Base-by-base conservation (phyloP, 2,329 filamentous ascomycete species). In the Penicillium frequentans region DNA sequence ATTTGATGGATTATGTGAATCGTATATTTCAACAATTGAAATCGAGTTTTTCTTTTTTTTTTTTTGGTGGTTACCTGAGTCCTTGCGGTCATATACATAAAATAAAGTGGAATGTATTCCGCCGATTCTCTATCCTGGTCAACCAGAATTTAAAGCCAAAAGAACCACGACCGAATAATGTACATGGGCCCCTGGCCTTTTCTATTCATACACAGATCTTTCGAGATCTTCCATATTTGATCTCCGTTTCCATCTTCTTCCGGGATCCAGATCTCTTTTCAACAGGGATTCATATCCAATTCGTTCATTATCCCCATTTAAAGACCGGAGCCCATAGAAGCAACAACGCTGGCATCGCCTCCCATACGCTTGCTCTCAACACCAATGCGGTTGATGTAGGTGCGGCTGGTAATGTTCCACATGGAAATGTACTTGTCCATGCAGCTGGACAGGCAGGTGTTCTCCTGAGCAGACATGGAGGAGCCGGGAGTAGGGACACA, bases 391-490 rank as follows among this genome's bases (percentile, higher is more conserved):
- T 76, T 75, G 68, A 91, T 84, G 73, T 91, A 91, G 42, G 86
- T 81, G 48, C 81, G 75, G 78, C 87, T 89, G 69, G 90, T 86
- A 61, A 83, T 79, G 77, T 92, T 92, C 90, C 90, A 93, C 11
- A 89, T 84, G 31, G 82, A 78, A 81, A 93, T 90, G 81, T 93
- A 93, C 76, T 93, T 93, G 68, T 93, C 89, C 85, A 92, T 90
- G 80, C 90, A 93, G 59, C 83, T 81, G 21, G 84, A 90, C 70
- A 90, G 82, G 79, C 90, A 93, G 23, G 83, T 81, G 70, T 86
- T 81, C 74, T 93, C 90, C 75, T 82, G 76, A 75, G 82, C 84
- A 49, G 86, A 87, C 55, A 93, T 77, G 53, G 84, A 86, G 49
- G 81, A 74, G 56, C 88, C 87, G 53, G 90, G 75, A 69, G 88